Percentiles rank a stretch among this genome's conserved stretches.
phyloP scores from a whole-genome alignment of 2,329 filamentous ascomycete species.

The Clarireedia hainanense region DNA sequence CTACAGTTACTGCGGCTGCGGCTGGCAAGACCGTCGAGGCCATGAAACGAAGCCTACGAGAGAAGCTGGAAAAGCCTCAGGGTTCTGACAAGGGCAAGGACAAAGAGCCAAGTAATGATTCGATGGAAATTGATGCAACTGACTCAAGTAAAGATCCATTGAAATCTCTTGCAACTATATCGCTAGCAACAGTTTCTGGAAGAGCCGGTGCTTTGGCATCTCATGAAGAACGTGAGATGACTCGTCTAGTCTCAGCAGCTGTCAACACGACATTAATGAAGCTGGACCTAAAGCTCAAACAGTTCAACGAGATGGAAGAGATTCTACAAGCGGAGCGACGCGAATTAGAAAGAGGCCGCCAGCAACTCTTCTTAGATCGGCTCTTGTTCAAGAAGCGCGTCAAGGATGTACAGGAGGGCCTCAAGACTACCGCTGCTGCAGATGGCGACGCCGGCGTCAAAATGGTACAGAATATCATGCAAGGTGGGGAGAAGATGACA shows the following conservation, averaged over 20 bases:
- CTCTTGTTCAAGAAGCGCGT: constrained; percentile 85
- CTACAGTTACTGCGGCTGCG: constrained; percentile 81
- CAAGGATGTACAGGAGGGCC: constrained; percentile 68
- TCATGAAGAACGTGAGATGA: constrained; percentile 95
- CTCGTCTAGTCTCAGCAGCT: constrained; percentile 80
- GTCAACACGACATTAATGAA: constrained; percentile 95
- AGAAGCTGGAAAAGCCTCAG: constrained; percentile 62
- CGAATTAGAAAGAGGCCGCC: constrained; percentile 83
- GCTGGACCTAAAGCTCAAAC: constrained; percentile 88
- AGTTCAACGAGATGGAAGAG: constrained; percentile 93
- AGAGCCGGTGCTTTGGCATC: constrained; percentile 83
- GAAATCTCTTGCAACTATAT: constrained; percentile 61
- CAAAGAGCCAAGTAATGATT: constrained; percentile 41
- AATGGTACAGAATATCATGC: constrained; percentile 29
- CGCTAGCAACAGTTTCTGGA: constrained; percentile 77
- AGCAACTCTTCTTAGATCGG: constrained; percentile 89
- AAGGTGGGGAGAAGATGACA: constrained; percentile 38
- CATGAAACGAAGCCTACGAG: constrained; percentile 71
- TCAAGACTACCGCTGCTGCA: constrained; percentile 43
- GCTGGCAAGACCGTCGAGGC: constrained; percentile 82
- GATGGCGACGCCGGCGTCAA: constrained; percentile 32
- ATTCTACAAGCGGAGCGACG: constrained; percentile 86
- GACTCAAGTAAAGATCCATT: constrained; percentile 41
- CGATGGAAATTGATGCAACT: constrained; percentile 58
- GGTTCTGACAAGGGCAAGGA: constrained; percentile 48